Conservation (phyloP, 1,284 basidiomycete species). For the Takashimella tepidaria region DNA sequence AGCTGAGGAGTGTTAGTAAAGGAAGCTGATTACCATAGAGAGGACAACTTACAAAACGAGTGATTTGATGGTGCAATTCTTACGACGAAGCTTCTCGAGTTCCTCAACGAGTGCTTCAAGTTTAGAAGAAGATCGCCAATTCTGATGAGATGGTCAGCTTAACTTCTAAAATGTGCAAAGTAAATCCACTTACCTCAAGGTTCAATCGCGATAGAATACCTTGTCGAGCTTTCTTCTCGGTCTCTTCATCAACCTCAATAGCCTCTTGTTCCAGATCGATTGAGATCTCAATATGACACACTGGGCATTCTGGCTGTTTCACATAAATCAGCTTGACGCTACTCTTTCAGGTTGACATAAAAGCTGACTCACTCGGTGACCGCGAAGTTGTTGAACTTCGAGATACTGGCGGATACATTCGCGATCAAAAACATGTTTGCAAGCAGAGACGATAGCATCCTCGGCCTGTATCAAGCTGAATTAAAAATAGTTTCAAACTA, state of each 20-base stretch:
- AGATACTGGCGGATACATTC: conserved; percentile 95
- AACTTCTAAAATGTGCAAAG: no score
- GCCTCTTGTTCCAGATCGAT: conserved; percentile 94
- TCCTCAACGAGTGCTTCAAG: conserved; percentile 97
- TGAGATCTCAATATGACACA: conserved; percentile 87
- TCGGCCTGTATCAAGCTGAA: conserved; percentile 54
- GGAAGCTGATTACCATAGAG: neutral
- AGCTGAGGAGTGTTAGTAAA: conserved; percentile 15
- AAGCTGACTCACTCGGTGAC: conserved; percentile 60
- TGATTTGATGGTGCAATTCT: conserved; percentile 92
- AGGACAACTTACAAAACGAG: conserved; percentile 76
- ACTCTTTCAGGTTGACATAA: neutral
- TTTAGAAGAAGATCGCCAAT: conserved; percentile 93
- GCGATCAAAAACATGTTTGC: conserved; percentile 64
- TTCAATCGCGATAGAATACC: conserved; percentile 90
- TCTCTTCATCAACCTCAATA: conserved; percentile 54
- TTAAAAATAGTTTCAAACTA: neutral
- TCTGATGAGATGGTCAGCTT: conserved; percentile 41
- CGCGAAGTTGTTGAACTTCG: conserved; percentile 55
- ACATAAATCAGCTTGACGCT: neutral
- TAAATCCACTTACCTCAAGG: conserved; percentile 54
- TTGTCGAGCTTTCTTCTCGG: conserved; percentile 62
- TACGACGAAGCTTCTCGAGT: conserved; percentile 70
- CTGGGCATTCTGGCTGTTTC: conserved; percentile 85
- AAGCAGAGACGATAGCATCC: conserved; percentile 90